Conservation (phyloP, 1,284 basidiomycete genomes). For the Ceratobasidium papillatum region DNA sequence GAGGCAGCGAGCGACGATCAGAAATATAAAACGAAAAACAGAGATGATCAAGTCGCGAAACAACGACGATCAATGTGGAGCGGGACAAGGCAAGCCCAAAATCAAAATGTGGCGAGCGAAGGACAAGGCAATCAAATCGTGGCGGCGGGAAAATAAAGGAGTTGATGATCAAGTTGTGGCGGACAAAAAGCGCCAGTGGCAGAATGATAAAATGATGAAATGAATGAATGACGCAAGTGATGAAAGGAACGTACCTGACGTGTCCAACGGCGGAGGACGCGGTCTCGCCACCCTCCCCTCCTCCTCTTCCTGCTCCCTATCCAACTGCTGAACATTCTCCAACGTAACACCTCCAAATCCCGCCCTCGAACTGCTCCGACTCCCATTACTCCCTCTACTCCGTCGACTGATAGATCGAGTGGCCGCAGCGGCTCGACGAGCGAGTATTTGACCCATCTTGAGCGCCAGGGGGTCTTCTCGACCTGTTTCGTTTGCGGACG, state of each 20-base stretch:
- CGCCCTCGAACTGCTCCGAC: background rate
- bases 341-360: background rate
- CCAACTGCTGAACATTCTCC: background rate
- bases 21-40: background rate
- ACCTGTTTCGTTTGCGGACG: conserved; percentile 6
- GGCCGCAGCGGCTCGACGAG: conserved; percentile 7
- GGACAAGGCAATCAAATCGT: background rate
- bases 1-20: background rate
- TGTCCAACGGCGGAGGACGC: background rate
- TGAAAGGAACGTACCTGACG: background rate
- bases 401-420: background rate
- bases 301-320: background rate
- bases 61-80: background rate
- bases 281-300: background rate
- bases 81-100: no score
- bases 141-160: background rate
- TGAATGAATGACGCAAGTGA: background rate
- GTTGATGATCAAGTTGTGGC: background rate
- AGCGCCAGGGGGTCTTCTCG: conserved; percentile 18
- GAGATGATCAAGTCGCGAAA: background rate
- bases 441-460: conserved; percentile 21
- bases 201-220: conserved; percentile 1
- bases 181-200: background rate
- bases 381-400: background rate
- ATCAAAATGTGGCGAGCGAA: background rate